Percentiles rank a stretch among this genome's conserved stretches.
phyloP scores from a whole-genome alignment of 345 rosid species.

The Hypericum perforatum region DNA sequence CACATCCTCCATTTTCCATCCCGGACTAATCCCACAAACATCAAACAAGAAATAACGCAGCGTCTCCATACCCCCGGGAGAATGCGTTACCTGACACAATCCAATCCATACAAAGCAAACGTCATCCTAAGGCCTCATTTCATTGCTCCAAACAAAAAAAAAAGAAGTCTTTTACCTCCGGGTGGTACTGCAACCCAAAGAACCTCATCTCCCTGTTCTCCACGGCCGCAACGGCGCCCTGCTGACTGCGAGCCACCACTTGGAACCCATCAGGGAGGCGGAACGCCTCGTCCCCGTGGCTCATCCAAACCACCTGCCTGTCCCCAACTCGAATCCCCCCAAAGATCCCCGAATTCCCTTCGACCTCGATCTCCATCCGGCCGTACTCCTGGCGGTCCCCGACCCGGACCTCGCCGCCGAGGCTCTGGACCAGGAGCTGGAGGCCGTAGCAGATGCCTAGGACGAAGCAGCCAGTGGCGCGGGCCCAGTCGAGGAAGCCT shows the following conservation, averaged over 20 bases:
- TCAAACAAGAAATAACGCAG: constrained; percentile 60
- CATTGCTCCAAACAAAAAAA: background rate
- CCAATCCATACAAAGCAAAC: constrained; percentile 12
- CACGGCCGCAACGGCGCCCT: constrained; percentile 75
- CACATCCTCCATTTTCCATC: constrained; percentile 88
- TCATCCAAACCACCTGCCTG: constrained; percentile 88
- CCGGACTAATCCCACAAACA: constrained; percentile 64
- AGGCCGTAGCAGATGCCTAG: constrained; percentile 84
- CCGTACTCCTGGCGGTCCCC: constrained; percentile 92
- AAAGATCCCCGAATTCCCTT: constrained; percentile 37
- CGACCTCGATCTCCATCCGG: constrained; percentile 83
- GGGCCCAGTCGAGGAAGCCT: constrained; percentile 72
- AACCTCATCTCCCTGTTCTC: constrained; percentile 52
- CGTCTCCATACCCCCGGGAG: constrained; percentile 90
- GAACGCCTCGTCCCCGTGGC: constrained; percentile 87
- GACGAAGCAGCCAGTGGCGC: constrained; percentile 41
- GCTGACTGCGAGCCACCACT: constrained; percentile 61
- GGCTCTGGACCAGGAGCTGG: constrained; percentile 72
- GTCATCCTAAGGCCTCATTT: too few species aligned
- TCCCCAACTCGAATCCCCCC: constrained; percentile 60
- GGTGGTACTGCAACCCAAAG: constrained; percentile 90
- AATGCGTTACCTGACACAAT: constrained; percentile 67
- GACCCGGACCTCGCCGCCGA: constrained; percentile 64
- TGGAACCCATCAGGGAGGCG: constrained; percentile 66
- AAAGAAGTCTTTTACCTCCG: constrained; percentile 44